A percentile compares a stretch with the other conserved stretches of the same genome.
These are phyloP conservation scores for Ceratocystis diversiconidia DNA, from an alignment of 2,329 filamentous ascomycete genomes.

Conservation along the genomic window DNA sequence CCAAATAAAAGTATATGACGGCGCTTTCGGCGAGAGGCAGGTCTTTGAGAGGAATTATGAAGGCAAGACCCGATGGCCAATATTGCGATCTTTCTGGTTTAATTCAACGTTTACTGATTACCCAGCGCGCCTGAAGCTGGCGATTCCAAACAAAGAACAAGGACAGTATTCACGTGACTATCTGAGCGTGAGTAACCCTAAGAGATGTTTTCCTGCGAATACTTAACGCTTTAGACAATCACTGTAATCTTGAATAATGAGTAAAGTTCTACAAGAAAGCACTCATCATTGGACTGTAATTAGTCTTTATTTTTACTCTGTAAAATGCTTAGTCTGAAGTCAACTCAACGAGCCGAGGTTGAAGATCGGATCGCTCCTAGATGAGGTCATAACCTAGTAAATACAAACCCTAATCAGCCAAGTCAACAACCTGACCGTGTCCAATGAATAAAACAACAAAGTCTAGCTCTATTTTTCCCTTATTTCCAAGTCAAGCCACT, in stretches of 20 bases:
- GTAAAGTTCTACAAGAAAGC: not conserved
- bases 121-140: not conserved
- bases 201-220: not conserved
- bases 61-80: too few relatives aligned
- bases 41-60: not conserved
- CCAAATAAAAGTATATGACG: not conserved
- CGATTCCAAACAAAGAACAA: not conserved
- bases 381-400: not conserved
- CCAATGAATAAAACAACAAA: not conserved
- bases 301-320: too few relatives aligned
- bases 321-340: not conserved
- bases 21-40: not conserved
- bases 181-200: not conserved
- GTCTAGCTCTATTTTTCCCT: not conserved
- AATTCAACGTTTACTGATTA: not conserved
- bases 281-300: too few relatives aligned
- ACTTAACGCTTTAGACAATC: not conserved
- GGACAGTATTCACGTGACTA: not conserved
- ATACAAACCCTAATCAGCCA: not conserved
- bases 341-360: not conserved
- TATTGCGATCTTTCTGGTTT: too few relatives aligned
- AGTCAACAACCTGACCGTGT: constrained; percentile 1
- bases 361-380: not conserved
- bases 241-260: not conserved
- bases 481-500: constrained; percentile 3